Conservation (phyloP, 768 basidiomycete species). For the Gloeopeniophorella convolvens region DNA sequence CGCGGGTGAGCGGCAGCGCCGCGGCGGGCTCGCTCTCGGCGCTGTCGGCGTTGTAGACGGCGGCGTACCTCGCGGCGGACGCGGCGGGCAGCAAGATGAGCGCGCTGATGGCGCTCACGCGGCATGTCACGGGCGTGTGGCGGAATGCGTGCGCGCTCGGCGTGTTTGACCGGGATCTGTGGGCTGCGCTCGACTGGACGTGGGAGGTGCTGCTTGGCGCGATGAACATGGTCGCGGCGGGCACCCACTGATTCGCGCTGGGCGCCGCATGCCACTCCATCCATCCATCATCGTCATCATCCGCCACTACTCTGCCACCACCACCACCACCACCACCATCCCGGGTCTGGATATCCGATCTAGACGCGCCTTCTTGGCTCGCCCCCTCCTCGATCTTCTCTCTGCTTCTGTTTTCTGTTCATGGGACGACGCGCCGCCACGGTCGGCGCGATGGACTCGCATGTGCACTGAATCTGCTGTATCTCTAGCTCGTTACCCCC, state of each 20-base stretch:
- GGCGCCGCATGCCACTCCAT: not conserved
- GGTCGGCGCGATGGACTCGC: conserved; percentile 16
- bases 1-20: conserved; percentile 7
- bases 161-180: conserved; percentile 55
- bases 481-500: conserved; percentile 12
- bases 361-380: not conserved
- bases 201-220: conserved; percentile 66
- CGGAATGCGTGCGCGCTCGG: conserved; percentile 66
- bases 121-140: conserved; percentile 61
- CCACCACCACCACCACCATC: too few relatives aligned
- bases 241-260: not conserved
- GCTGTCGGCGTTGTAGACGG: conserved; percentile 21
- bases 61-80: conserved; percentile 21
- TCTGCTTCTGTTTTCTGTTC: not conserved
- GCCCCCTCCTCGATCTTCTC: not conserved
- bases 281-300: not conserved
- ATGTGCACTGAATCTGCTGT: conserved; percentile 12
- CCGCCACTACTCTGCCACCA: too few relatives aligned
- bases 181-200: conserved; percentile 58
- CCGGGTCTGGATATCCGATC: too few relatives aligned
- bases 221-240: conserved; percentile 32
- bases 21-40: conserved; percentile 20
- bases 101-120: conserved; percentile 43
- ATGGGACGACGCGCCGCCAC: conserved; percentile 12
- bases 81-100: conserved; percentile 28